Conservation (phyloP, 441 rosid species). For the Macaranga tanarius region DNA sequence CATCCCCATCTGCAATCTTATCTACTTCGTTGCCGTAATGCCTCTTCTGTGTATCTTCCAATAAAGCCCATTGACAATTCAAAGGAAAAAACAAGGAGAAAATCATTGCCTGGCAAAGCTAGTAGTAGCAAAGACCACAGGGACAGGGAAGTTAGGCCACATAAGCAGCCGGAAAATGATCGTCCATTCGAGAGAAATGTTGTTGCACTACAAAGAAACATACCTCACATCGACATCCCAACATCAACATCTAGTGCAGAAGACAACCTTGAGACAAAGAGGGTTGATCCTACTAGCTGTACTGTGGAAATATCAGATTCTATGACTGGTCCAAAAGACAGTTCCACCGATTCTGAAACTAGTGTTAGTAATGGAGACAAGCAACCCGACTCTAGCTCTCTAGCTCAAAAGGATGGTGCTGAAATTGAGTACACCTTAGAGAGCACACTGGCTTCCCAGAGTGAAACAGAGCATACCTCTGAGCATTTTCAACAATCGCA, state of each 20-base stretch:
- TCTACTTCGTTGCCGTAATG: conserved; percentile 64
- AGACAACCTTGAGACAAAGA: conserved; percentile 64
- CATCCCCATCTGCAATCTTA: conserved; percentile 76
- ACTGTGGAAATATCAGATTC: conserved; percentile 43
- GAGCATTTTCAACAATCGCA: conserved; percentile 32
- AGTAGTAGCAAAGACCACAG: conserved; percentile 35
- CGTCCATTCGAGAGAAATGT: conserved; percentile 33
- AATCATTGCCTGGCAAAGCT: conserved; percentile 45
- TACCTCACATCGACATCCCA: conserved; percentile 35
- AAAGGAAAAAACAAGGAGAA: conserved; percentile 61
- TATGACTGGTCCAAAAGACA: conserved; percentile 48
- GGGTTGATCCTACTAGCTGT: conserved; percentile 63
- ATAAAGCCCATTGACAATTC: conserved; percentile 52
- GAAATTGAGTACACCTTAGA: conserved; percentile 31
- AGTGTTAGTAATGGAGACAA: conserved; percentile 47
- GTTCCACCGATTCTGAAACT: conserved; percentile 48
- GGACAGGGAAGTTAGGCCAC: conserved; percentile 35
- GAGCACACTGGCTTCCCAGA: conserved; percentile 27
- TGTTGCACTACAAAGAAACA: conserved; percentile 40
- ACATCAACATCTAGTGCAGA: conserved; percentile 55
- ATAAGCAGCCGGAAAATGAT: conserved; percentile 42
- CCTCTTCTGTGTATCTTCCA: conserved; percentile 78
- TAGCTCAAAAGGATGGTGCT: conserved; percentile 35
- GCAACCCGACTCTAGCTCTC: conserved; percentile 30
- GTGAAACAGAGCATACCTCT: conserved; percentile 32